Evolutionary conservation across 1,139 yeast species (phyloP).

Genomic region (Kodamaea arcana): DNA sequence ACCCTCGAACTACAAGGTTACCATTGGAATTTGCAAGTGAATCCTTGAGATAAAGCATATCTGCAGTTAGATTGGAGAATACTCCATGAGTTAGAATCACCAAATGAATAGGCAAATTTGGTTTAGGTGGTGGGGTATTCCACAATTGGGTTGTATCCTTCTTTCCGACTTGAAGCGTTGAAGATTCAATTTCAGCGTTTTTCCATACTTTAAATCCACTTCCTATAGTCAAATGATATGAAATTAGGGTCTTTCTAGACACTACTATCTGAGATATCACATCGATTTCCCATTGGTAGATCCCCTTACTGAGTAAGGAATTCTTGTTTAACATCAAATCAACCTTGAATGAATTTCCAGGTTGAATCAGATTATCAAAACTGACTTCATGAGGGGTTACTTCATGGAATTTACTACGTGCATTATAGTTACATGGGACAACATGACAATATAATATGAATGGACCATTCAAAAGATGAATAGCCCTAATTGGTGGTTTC

Average conservation of each 20-base stretch:
- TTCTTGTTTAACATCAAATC: conserved; percentile 45
- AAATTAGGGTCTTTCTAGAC: conserved; percentile 15
- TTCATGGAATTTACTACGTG: conserved; percentile 23
- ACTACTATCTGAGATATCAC: conserved; percentile 21
- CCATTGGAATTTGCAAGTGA: conserved; percentile 14
- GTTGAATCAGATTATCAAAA: conserved; percentile 47
- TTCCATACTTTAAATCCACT: conserved; percentile 11
- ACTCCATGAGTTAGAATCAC: conserved; percentile 23
- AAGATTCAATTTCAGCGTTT: conserved; percentile 7
- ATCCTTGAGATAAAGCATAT: conserved; percentile 23
- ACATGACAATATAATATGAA: conserved; percentile 58
- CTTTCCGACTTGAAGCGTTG: conserved; percentile 13
- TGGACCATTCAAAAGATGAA: conserved; percentile 57
- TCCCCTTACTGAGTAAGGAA: conserved; percentile 18
- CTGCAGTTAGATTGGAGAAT: conserved; percentile 23
- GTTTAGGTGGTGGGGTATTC: conserved; percentile 13
- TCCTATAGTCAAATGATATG: conserved; percentile 20
- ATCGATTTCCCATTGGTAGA: conserved; percentile 20
- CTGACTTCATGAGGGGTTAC: conserved; percentile 29
- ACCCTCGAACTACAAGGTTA: conserved; percentile 21
- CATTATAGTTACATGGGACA: conserved; percentile 47
- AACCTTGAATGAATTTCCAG: conserved; percentile 58
- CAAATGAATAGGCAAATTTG: conserved; percentile 17
- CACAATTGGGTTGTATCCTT: conserved; percentile 18
- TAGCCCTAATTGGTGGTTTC: conserved; percentile 46